phyloP scores from a whole-genome alignment of 352 stramenopile genomes.

The Phytophthora colocasiae region DNA sequence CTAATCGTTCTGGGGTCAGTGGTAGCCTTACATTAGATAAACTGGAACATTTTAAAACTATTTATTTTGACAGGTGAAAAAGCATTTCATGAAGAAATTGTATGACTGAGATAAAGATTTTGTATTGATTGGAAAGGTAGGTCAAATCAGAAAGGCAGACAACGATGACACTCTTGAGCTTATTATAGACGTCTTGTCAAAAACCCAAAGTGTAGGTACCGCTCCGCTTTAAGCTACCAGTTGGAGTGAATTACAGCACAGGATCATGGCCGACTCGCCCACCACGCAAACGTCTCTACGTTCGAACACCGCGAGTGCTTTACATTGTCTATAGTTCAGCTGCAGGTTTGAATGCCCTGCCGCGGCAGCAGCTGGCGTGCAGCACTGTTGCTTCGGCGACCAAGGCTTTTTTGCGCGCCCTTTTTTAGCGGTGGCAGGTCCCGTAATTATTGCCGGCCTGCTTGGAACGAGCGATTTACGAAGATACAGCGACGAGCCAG shows the following conservation, averaged over 20 bases:
- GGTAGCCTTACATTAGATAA: neutral
- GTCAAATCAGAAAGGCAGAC: neutral
- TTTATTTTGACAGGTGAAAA: neutral
- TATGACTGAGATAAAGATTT: neutral
- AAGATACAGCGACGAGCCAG: too few relatives aligned
- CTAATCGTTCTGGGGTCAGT: conserved; percentile 47
- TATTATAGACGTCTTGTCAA: conserved; percentile 28
- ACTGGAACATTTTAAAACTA: neutral
- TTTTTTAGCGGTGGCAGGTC: conserved; percentile 31
- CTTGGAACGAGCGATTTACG: too few relatives aligned
- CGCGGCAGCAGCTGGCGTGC: conserved; percentile 3
- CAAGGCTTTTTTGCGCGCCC: conserved; percentile 20
- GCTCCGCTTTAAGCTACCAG: conserved; percentile 3
- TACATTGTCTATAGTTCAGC: neutral
- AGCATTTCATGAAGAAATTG: neutral
- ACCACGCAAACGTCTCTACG: conserved; percentile 7
- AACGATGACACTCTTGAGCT: conserved; percentile 6
- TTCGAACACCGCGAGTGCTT: conserved; percentile 2
- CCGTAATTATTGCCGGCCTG: conserved; percentile 19
- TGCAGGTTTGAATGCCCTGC: conserved; percentile 5
- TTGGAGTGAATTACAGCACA: conserved; percentile 6
- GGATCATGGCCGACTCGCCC: neutral
- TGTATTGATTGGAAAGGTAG: neutral
- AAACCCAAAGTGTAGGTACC: conserved; percentile 27
- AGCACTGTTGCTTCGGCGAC: neutral